A percentile compares a stretch with the other conserved stretches of the same genome.
These are phyloP conservation scores for Ustilago trichophora DNA, from an alignment of 1,284 basidiomycete species.

Conservation along the genomic window DNA sequence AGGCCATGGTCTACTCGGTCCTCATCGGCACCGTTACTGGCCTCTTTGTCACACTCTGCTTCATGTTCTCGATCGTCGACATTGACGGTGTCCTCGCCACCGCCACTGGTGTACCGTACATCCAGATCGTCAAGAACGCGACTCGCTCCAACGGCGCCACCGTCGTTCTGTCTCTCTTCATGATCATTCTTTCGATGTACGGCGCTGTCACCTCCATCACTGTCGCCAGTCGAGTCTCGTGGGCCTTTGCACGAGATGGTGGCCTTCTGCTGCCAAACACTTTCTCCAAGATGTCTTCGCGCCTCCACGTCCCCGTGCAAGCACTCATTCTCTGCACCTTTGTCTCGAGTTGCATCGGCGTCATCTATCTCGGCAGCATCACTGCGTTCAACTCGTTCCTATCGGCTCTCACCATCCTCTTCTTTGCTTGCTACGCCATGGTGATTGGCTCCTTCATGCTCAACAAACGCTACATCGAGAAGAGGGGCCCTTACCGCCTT, in stretches of 20 bases:
- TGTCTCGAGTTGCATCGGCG: conserved; percentile 29
- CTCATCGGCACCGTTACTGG: conserved; percentile 31
- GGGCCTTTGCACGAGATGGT: conserved; percentile 34
- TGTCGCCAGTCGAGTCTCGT: conserved; percentile 27
- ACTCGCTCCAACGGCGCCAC: conserved; percentile 29
- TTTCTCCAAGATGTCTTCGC: conserved; percentile 19
- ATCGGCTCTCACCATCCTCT: conserved; percentile 31
- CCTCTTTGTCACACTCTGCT: conserved; percentile 31
- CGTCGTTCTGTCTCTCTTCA: conserved; percentile 29
- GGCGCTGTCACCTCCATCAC: conserved; percentile 30
- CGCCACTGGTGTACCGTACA: conserved; percentile 25
- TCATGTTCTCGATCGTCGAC: conserved; percentile 36
- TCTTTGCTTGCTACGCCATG: conserved; percentile 31
- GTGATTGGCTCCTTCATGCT: conserved; percentile 32
- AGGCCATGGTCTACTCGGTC: conserved; percentile 34
- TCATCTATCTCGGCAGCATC: conserved; percentile 36
- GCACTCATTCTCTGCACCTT: conserved; percentile 24
- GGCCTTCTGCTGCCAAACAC: conserved; percentile 18
- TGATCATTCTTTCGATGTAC: conserved; percentile 31
- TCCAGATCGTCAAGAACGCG: conserved; percentile 32
- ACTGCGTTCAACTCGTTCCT: conserved; percentile 40
- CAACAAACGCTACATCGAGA: conserved; percentile 22
- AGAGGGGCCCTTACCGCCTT: conserved; percentile 18
- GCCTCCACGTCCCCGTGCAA: conserved; percentile 24
- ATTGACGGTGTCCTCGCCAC: conserved; percentile 28